Evolutionary conservation across 495 filamentous ascomycete genomes (phyloP).

Genomic region (Filosporella fistucella): DNA sequence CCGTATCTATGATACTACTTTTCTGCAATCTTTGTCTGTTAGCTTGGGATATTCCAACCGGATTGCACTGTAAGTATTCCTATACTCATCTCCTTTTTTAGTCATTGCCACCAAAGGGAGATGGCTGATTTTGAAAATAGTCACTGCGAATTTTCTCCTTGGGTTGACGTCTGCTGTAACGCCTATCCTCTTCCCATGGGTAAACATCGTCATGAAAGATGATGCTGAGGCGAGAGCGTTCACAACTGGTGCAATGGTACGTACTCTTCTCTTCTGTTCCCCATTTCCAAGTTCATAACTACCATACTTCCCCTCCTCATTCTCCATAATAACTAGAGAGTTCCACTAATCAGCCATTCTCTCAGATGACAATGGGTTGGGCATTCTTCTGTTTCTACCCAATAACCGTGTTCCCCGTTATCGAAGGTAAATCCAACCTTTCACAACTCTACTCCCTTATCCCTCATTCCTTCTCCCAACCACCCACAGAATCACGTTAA

Average conservation of each 20-base stretch:
- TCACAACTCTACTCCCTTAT: no score
- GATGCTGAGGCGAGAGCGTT: conserved; percentile 34
- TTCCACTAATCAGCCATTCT: background rate
- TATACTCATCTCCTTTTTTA: no score
- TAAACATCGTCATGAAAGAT: conserved; percentile 6
- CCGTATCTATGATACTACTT: background rate
- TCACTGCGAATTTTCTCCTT: conserved; percentile 45
- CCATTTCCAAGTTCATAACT: no score
- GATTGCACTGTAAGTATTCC: no score
- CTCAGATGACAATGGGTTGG: background rate
- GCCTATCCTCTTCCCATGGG: conserved; percentile 7
- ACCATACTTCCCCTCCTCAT: no score
- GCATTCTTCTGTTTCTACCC: background rate
- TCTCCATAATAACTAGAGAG: background rate
- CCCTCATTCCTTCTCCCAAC: no score
- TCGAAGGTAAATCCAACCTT: conserved; percentile 36
- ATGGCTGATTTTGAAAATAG: no score
- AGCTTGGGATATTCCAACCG: conserved; percentile 34
- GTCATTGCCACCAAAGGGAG: no score
- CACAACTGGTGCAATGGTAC: conserved; percentile 45
- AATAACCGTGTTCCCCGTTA: background rate
- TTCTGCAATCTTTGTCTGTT: conserved; percentile 26
- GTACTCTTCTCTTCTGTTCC: background rate
- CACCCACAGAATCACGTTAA: no score
- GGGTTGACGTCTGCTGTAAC: conserved; percentile 21